These are phyloP conservation scores for Alternaria longipes DNA, from an alignment of 2,329 filamentous ascomycete genomes.

Conservation along the genomic window DNA sequence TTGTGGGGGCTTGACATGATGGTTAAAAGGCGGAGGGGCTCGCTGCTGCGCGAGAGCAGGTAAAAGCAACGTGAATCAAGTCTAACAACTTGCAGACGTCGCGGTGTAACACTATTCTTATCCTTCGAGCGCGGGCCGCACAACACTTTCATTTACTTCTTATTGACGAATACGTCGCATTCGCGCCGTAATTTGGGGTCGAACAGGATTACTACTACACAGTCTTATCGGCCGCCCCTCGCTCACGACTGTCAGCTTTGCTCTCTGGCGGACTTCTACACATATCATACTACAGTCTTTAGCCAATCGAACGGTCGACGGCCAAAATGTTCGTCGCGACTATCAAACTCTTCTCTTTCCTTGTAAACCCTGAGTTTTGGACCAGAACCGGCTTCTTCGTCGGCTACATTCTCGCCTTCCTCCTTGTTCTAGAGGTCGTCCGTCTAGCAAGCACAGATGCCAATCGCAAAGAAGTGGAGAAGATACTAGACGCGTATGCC, in stretches of 20 bases:
- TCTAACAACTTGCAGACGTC: neutral
- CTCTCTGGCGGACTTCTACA: neutral
- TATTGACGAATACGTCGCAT: neutral
- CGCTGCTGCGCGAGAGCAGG: neutral
- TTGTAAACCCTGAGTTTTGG: slow-evolving; percentile 25
- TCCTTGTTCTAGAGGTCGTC: slow-evolving; percentile 34
- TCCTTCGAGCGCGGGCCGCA: slow-evolving; percentile 5
- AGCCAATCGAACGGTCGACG: neutral
- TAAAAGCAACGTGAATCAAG: slow-evolving; percentile 4
- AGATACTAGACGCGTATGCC: slow-evolving; percentile 32
- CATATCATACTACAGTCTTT: neutral
- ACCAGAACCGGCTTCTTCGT: slow-evolving; percentile 32
- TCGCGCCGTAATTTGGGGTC: slow-evolving; percentile 1
- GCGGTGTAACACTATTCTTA: slow-evolving; percentile 3
- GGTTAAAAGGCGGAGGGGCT: slow-evolving; percentile 2
- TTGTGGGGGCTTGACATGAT: slow-evolving; percentile 1
- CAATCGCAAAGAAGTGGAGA: slow-evolving; percentile 36
- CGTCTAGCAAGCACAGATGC: slow-evolving; percentile 32
- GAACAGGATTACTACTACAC: neutral
- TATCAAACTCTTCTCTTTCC: slow-evolving; percentile 20
- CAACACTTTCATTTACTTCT: neutral
- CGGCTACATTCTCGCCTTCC: slow-evolving; percentile 32
- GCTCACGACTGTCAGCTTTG: neutral
- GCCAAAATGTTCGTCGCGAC: slow-evolving; percentile 2
- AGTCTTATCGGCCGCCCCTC: neutral